Conservation (phyloP, 371 early-diverging fungal species). For the Amoeboaphelidium protococcarum region DNA sequence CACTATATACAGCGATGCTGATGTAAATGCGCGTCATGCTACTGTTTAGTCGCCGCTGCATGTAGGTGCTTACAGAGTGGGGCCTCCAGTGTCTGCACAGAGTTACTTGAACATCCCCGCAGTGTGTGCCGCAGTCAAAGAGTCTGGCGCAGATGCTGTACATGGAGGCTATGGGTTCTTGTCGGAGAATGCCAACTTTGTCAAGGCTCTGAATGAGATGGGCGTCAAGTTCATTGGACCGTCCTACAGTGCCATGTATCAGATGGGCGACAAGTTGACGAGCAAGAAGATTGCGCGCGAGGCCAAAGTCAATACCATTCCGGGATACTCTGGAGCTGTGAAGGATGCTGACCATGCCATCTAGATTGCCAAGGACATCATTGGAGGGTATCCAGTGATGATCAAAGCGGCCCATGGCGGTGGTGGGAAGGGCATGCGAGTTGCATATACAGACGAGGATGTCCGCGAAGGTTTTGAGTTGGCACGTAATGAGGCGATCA, state of each 20-base stretch:
- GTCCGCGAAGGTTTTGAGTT: constrained; percentile 45
- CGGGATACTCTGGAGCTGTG: constrained; percentile 70
- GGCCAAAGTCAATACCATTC: constrained; percentile 55
- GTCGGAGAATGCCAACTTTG: constrained; percentile 52
- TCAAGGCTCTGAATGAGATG: constrained; percentile 27
- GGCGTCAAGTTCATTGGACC: constrained; percentile 58
- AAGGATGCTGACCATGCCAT: constrained; percentile 34
- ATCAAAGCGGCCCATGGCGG: constrained; percentile 72
- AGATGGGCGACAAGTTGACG: constrained; percentile 82
- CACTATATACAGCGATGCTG: constrained; percentile 78
- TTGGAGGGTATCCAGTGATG: constrained; percentile 65
- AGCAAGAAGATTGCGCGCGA: constrained; percentile 59
- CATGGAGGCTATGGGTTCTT: constrained; percentile 80
- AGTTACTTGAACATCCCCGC: constrained; percentile 37
- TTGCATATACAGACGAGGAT: constrained; percentile 23
- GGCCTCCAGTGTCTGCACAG: constrained; percentile 35
- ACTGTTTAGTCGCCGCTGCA: constrained; percentile 54
- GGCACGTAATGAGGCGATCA: constrained; percentile 54
- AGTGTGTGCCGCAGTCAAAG: constrained; percentile 24
- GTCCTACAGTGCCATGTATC: constrained; percentile 40
- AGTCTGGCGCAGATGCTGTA: constrained; percentile 41
- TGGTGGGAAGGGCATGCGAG: constrained; percentile 65
- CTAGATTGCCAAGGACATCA: constrained; percentile 24
- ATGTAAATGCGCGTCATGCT: constrained; percentile 48
- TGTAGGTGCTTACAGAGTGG: constrained; percentile 45